These are phyloP conservation scores for Xanthoceras sorbifolium DNA, from an alignment of 345 rosid genomes.

Conservation along the genomic window DNA sequence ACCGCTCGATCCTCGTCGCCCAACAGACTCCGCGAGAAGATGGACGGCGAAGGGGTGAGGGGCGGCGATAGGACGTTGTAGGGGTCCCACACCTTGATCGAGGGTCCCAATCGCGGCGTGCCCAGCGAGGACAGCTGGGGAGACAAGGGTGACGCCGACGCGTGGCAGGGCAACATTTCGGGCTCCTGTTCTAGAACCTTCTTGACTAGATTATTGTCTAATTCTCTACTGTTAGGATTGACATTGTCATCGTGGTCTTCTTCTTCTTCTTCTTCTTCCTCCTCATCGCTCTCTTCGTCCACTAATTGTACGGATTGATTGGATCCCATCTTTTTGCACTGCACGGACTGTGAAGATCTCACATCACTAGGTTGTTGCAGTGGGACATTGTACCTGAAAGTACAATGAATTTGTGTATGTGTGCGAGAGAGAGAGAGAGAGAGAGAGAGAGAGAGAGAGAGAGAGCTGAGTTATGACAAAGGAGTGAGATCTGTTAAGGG, in stretches of 20 bases:
- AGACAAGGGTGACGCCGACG: conserved; percentile 89
- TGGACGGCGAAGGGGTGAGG: conserved; percentile 53
- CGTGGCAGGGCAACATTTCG: conserved; percentile 86
- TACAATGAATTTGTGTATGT: background rate
- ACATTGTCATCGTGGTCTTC: conserved; percentile 37
- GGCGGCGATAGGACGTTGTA: conserved; percentile 87
- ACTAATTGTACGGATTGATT: conserved; percentile 52
- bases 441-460: background rate
- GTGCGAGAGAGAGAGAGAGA: background rate
- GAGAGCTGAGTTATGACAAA: background rate
- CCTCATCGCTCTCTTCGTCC: conserved; percentile 44
- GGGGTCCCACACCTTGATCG: conserved; percentile 96
- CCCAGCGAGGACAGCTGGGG: conserved; percentile 90
- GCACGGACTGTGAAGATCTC: conserved; percentile 17
- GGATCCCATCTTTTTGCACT: conserved; percentile 55
- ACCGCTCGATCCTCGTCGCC: conserved; percentile 42
- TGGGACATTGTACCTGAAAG: conserved; percentile 1
- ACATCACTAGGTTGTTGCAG: conserved; percentile 12
- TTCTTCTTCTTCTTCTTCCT: conserved; percentile 53
- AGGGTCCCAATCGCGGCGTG: conserved; percentile 85
- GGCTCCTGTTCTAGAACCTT: conserved; percentile 90
- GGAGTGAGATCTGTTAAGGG: background rate
- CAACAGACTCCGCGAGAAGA: conserved; percentile 46
- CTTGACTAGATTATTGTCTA: conserved; percentile 53
- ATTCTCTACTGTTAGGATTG: conserved; percentile 31